Evolutionary conservation across 805 yeast species (phyloP), one percentile per base, ranked within the genome.

Genomic region (Myxozyma kluyveri): DNA sequence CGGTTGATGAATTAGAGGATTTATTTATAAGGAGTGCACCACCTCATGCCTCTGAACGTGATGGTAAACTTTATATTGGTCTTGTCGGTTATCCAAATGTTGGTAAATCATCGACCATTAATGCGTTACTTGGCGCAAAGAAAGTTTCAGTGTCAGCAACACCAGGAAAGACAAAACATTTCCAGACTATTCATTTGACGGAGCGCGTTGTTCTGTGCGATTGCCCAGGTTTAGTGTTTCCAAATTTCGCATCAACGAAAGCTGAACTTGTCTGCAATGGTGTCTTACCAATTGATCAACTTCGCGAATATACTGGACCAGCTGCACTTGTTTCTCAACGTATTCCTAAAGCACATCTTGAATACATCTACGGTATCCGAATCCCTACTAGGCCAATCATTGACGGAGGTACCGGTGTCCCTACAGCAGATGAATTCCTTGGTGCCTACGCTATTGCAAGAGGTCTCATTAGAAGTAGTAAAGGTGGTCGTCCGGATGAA

Each of bases 181-280:
- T 93, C 77, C 99, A 93, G 74, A 93, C 99, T 1, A 90, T 93
- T 56, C 80, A 81, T 65, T 76, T 93, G 41, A 81, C 96, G 0
- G 86, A 85, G 47, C 77, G 84, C 33, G 93, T 93, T 1, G 77
- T 89, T 61, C 75, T 93, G 47, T 93, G 98, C 72, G 99, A 93
- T 76, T 93, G 99, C 75, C 99, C 99, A 1, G 99, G 99, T 78
- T 76, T 93, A 56, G 99, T 93, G 17, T 93, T 93, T 75, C 99
- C 99, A 22, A 93, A 91, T 65, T 93, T 93, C 67, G 98, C 98
- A 4, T 87, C 86, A 67, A 87, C 96, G 22, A 90, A 89, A 65
- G 98, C 95, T 62, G 99, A 93, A 64, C 78, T 93, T 64, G 99
- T 93, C 0, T 89, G 97, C 73, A 88, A 89, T 65, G 99, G 99